These are phyloP conservation scores for Hevea brasiliensis DNA, from an alignment of 345 rosid species.

Conservation along the genomic window DNA sequence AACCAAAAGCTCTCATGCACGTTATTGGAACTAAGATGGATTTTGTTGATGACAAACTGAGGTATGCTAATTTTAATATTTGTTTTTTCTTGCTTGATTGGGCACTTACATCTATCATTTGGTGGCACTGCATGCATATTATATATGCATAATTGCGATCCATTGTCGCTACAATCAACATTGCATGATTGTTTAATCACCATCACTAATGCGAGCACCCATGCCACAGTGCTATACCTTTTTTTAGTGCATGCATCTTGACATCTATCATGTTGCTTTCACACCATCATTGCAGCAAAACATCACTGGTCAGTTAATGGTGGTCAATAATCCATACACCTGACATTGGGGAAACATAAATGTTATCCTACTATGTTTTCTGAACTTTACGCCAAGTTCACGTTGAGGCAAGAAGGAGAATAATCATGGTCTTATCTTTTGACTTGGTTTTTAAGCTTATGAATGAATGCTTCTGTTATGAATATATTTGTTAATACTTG, in stretches of 20 bases:
- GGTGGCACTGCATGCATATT: background rate
- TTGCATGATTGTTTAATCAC: background rate
- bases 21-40: constrained; percentile 91
- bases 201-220: no score
- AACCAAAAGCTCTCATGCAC: constrained; percentile 88
- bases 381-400: background rate
- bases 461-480: background rate
- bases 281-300: background rate
- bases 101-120: background rate
- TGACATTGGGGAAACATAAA: background rate
- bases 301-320: background rate
- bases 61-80: constrained; percentile 25
- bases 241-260: background rate
- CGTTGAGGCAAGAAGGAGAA: background rate
- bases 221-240: no score
- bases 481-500: no score
- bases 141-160: background rate
- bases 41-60: constrained; percentile 80
- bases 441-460: background rate
- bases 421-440: background rate
- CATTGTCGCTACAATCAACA: background rate
- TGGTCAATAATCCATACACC: background rate
- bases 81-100: background rate
- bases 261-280: background rate
- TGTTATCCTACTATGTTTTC: background rate